Evolutionary conservation across 2,329 filamentous ascomycete genomes (phyloP).

Genomic region (Pyricularia sp.): DNA sequence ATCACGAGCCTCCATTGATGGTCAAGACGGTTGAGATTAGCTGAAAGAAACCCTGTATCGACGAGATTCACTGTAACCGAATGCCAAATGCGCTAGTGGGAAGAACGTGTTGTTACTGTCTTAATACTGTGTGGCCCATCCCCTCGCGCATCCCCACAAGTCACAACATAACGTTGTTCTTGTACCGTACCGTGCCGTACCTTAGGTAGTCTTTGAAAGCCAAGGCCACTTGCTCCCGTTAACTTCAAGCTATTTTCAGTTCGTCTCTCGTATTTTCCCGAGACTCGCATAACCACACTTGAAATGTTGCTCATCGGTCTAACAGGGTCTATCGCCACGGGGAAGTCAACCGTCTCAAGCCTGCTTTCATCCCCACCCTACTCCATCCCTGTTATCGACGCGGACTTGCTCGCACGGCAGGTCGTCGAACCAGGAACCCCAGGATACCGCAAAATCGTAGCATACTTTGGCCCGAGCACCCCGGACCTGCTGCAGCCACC

Average conservation of each 20-base stretch:
- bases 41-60: not conserved
- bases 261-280: not conserved
- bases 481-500: slow-evolving; percentile 66
- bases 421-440: slow-evolving; percentile 86
- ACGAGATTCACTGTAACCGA: not conserved
- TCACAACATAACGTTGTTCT: not conserved
- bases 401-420: slow-evolving; percentile 80
- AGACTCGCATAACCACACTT: not conserved
- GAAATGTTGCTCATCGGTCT: slow-evolving; percentile 90
- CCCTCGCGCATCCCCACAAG: not conserved
- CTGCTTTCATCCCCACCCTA: slow-evolving; percentile 72
- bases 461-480: slow-evolving; percentile 68
- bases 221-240: not conserved
- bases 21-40: not conserved
- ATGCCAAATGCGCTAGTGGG: not conserved
- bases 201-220: not conserved
- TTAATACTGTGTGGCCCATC: not conserved
- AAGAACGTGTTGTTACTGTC: not conserved
- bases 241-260: not conserved
- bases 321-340: slow-evolving; percentile 93
- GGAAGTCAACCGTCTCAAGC: slow-evolving; percentile 88
- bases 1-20: not conserved
- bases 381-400: slow-evolving; percentile 82
- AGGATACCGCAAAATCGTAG: slow-evolving; percentile 72
- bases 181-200: not conserved